Conservation (phyloP, 1,139 yeast species). For the Blastobotrys aristatus region DNA sequence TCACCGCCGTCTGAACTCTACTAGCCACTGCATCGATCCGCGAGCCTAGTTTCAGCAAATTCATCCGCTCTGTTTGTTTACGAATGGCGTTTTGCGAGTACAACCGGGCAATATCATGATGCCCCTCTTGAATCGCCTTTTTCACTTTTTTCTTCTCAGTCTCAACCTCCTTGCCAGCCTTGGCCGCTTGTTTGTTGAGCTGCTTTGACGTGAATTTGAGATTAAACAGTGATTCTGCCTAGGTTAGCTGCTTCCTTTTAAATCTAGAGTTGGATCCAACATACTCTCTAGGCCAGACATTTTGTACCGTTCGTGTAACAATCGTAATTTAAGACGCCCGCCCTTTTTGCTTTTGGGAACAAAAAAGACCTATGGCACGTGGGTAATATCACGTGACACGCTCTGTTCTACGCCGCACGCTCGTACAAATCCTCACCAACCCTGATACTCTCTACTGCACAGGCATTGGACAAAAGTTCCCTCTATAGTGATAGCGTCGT, state of each 20-base stretch:
- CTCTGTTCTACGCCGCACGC: too few relatives aligned
- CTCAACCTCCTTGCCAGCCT: conserved; percentile 86
- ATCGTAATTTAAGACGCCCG: too few relatives aligned
- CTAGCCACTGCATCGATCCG: conserved; percentile 95
- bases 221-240: conserved; percentile 48
- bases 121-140: conserved; percentile 81
- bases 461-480: too few relatives aligned
- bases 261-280: conserved; percentile 21
- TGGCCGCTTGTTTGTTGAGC: conserved; percentile 80
- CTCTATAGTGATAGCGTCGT: too few relatives aligned
- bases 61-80: conserved; percentile 81
- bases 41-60: conserved; percentile 74
- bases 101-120: conserved; percentile 86
- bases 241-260: conserved; percentile 11
- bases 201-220: conserved; percentile 87
- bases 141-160: conserved; percentile 84
- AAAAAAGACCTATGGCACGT: neutral
- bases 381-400: too few relatives aligned
- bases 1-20: conserved; percentile 93
- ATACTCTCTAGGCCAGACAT: conserved; percentile 49
- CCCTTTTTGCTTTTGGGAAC: neutral
- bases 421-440: too few relatives aligned
- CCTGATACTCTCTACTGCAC: too few relatives aligned
- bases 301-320: too few relatives aligned
- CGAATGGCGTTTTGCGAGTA: conserved; percentile 96